A percentile compares a stretch with the other conserved stretches of the same genome.
Conservation (phyloP, 345 rosid genomes). For the Euphorbia peplus region DNA sequence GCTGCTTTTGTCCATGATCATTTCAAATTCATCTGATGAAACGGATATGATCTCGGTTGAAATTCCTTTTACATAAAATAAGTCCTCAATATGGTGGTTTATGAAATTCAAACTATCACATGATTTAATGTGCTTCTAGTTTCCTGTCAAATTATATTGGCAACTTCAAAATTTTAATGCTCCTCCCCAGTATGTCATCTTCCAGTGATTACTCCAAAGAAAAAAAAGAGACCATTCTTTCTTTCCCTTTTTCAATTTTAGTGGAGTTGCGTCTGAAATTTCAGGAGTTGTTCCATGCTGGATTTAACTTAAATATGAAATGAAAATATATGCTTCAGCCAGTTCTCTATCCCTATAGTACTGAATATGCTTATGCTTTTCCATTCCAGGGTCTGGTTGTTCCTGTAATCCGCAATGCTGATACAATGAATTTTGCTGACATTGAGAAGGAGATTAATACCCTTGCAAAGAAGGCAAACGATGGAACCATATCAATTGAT, state of each 20-base stretch:
- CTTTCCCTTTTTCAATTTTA: background rate
- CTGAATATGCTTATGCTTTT: background rate
- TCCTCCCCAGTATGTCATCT: background rate
- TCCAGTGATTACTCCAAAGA: background rate
- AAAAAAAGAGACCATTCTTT: background rate
- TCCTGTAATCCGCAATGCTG: constrained; percentile 72
- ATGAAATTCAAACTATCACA: background rate
- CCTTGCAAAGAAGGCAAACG: constrained; percentile 87
- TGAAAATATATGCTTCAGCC: background rate
- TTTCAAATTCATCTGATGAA: background rate
- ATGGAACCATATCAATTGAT: constrained; percentile 90
- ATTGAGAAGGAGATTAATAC: constrained; percentile 86
- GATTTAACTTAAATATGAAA: background rate
- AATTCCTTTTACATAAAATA: background rate
- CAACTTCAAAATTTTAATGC: background rate
- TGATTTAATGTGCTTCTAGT: background rate
- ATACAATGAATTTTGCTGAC: constrained; percentile 75
- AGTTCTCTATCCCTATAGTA: background rate
- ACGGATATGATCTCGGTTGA: background rate
- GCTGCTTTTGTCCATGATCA: background rate
- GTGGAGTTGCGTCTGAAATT: background rate
- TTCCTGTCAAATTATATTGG: background rate
- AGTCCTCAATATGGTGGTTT: background rate
- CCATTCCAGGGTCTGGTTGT: constrained; percentile 73
- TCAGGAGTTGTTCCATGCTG: constrained; percentile 3